Evolutionary conservation across 352 stramenopile genomes (phyloP), one percentile per base, ranked within the genome.

Genomic region (Pythium periplocum): DNA sequence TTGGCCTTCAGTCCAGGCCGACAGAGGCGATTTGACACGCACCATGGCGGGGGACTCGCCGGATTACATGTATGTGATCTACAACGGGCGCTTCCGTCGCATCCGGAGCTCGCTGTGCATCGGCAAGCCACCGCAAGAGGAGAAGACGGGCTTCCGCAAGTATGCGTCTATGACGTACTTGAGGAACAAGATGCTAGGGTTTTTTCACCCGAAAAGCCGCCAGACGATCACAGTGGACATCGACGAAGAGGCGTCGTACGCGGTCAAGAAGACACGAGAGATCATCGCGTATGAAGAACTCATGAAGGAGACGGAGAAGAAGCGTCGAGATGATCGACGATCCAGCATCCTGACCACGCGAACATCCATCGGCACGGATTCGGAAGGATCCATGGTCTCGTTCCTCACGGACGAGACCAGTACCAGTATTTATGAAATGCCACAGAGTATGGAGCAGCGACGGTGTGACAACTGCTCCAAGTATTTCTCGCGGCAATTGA

Each of bases 401-500:
- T 51, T 67, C 34, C 47, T 54, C 4, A 58, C 42, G 5, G 55
- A 68, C 43, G 49, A 55, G 11, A 41, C 62, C 34, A 31, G 36
- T 17, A 50, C 17, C 17, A 26, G 17, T 26, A 26, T 53, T n/a
- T 69, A 85, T 57, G 68, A 82, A 59, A 71, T 76, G 43, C 17
- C 17, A 26, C 17, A 26, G 17, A 86, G 69, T 48, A 84, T 81
- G 45, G 80, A 88, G 48, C 73, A 83, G 62, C 75, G 80, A 32
- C 87, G 78, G 78, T 91, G 80, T 57, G 71, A 68, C 26, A 91
- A 91, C 61, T 91, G 80, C 59, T 73, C 66, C 68, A 91, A 89
- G 66, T 84, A 75, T 55, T 91, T 81, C 56, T 78, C 85, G 56
- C 73, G 76, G 11, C 70, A 70, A 1, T 62, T 87, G 39, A 91